Evolutionary conservation across 2,329 filamentous ascomycete genomes (phyloP).

Genomic region (Pezicula neosporulosa): DNA sequence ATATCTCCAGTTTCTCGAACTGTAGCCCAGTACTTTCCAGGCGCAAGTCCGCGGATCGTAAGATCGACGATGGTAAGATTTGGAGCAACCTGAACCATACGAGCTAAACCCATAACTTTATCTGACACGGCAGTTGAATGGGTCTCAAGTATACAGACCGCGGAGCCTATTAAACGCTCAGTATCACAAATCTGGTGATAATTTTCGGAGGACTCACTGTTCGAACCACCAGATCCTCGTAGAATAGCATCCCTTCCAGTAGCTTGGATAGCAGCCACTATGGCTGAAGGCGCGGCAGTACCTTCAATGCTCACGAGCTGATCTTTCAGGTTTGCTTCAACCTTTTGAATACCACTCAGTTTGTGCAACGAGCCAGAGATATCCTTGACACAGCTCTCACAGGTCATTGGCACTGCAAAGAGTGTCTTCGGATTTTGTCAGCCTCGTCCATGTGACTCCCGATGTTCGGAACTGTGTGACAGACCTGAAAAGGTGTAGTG

Average conservation of each 20-base stretch:
- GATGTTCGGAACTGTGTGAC: constrained; percentile 6
- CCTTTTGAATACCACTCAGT: constrained; percentile 75
- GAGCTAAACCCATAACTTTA: constrained; percentile 79
- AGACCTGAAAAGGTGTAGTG: constrained; percentile 31
- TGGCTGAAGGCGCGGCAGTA: constrained; percentile 83
- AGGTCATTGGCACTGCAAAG: constrained; percentile 92
- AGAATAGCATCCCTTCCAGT: constrained; percentile 94
- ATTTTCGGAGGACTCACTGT: constrained; percentile 57
- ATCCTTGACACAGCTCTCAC: constrained; percentile 83
- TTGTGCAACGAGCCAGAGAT: constrained; percentile 76
- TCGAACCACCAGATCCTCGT: constrained; percentile 78
- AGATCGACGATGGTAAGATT: constrained; percentile 82
- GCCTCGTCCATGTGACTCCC: constrained; percentile 19
- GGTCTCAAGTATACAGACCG: constrained; percentile 95
- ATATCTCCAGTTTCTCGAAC: constrained; percentile 87
- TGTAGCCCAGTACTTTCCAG: constrained; percentile 79
- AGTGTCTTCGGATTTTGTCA: constrained; percentile 60
- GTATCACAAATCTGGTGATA: constrained; percentile 2
- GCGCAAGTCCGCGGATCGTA: constrained; percentile 75
- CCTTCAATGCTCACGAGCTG: constrained; percentile 85
- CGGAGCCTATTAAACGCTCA: constrained; percentile 52
- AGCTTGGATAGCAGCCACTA: constrained; percentile 82
- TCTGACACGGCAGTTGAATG: constrained; percentile 57
- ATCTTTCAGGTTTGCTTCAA: constrained; percentile 77
- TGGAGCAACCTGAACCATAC: constrained; percentile 88